phyloP scores from a whole-genome alignment of 192 early-diverging fungal genomes.

The Allomyces macrogynus region DNA sequence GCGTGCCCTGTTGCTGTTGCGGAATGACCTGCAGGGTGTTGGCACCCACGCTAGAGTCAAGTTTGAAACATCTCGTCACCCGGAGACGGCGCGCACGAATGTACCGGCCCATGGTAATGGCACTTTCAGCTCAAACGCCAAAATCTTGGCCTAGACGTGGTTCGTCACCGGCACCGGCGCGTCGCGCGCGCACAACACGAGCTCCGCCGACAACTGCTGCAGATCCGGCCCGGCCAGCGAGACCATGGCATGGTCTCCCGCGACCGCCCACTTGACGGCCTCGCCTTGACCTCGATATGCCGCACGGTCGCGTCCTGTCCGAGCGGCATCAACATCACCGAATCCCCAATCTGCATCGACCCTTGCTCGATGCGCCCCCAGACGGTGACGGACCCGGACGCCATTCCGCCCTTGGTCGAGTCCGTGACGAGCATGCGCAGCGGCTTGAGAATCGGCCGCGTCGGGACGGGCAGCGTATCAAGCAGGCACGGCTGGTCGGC shows the following conservation, averaged over 20 bases:
- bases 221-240: conserved; percentile 51
- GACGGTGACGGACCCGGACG: conserved; percentile 45
- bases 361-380: conserved; percentile 76
- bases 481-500: conserved; percentile 44
- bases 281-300: conserved; percentile 52
- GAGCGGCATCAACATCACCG: conserved; percentile 61
- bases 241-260: conserved; percentile 72
- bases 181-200: conserved; percentile 50
- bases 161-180: conserved; percentile 55
- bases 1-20: conserved; percentile 65
- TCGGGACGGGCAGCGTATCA: conserved; percentile 57
- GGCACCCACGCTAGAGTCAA: conserved; percentile 1
- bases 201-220: conserved; percentile 37
- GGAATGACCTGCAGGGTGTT: conserved; percentile 36
- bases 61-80: background rate
- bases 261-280: conserved; percentile 64
- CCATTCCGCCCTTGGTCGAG: conserved; percentile 66
- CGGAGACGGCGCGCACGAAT: conserved; percentile 9
- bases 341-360: conserved; percentile 68
- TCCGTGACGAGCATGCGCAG: conserved; percentile 74
- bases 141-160: conserved; percentile 62
- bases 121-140: conserved; percentile 79
- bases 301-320: conserved; percentile 53
- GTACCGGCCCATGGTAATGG: conserved; percentile 86
- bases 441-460: conserved; percentile 51